Evolutionary conservation across 768 basidiomycete species (phyloP), one percentile per base, ranked within the genome.

Genomic region (Lactifluus pinguis): DNA sequence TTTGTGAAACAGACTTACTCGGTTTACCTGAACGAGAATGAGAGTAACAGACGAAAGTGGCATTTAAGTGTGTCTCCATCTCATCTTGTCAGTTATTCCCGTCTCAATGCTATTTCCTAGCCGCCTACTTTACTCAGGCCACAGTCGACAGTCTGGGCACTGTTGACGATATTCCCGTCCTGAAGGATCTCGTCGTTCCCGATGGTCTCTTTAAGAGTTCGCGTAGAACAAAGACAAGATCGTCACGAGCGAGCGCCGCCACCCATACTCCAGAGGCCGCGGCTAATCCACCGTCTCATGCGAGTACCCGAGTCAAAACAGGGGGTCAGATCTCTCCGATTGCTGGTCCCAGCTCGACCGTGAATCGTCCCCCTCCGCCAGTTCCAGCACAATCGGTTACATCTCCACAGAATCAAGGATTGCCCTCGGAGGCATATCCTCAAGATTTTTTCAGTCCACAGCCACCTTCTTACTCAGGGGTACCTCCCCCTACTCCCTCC

Each of bases 71-170:
- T 60, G 78, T 75, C 1, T 15, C 10, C 44, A 34, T 30, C n/a
- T 47, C 45, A 21, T 9, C 21, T 14, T 49, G 30, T 13, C 42
- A n/a, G 50, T 55, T 21, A 38, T 13, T 13, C 62, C 38, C 41
- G 19, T 56, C 59, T 50, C 5, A 57, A 51, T 21, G 54, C 53
- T 2, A 34, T 9, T 34, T 6, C 32, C 32, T 69, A 92, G 89
- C 89, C 62, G 89, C 89, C 50, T 92, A 92, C 76, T 92, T 89
- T 72, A 89, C 86, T 66, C 88, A 88, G 68, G 83, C 83, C 68
- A 86, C 80, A 58, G 75, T 91, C 61, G 85, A 88, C 69, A 77
- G 78, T 57, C 80, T 92, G 45, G 77, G 79, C 64, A 89, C 86
- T 41, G 82, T 91, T 53, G 87, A 89, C 70, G 80, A 77, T 53